These are phyloP conservation scores for Xylaria sp. DNA, from an alignment of 2,329 filamentous ascomycete species.

Conservation along the genomic window DNA sequence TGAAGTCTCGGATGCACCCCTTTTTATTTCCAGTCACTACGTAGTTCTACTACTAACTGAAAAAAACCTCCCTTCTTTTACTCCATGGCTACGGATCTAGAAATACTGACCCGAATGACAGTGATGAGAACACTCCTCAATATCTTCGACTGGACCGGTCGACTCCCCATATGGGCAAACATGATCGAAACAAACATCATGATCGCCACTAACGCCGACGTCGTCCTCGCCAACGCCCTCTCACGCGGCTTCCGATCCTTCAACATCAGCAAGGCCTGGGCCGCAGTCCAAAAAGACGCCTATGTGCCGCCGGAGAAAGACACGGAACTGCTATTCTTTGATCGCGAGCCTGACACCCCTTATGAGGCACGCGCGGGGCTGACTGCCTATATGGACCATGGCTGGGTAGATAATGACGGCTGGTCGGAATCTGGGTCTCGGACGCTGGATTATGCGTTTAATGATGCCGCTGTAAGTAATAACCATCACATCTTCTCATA, in stretches of 20 bases:
- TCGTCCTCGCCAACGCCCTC: constrained; percentile 43
- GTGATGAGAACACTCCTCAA: constrained; percentile 42
- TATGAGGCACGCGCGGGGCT: constrained; percentile 43
- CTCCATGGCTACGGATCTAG: background rate
- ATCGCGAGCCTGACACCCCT: constrained; percentile 41
- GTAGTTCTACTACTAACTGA: background rate
- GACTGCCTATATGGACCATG: constrained; percentile 39
- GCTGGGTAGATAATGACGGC: constrained; percentile 43
- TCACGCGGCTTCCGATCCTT: constrained; percentile 39
- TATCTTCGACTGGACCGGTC: constrained; percentile 43
- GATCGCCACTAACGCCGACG: constrained; percentile 45
- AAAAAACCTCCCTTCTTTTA: background rate
- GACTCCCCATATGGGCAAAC: constrained; percentile 46
- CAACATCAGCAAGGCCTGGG: constrained; percentile 40
- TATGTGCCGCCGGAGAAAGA: constrained; percentile 41
- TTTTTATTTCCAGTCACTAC: background rate
- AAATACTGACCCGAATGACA: background rate
- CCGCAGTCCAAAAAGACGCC: constrained; percentile 40
- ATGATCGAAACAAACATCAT: constrained; percentile 47
- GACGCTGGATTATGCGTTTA: constrained; percentile 44
- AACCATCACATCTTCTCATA: too few relatives aligned
- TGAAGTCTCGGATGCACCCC: background rate
- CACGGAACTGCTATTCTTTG: constrained; percentile 41
- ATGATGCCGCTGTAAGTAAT: constrained; percentile 36
- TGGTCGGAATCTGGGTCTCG: constrained; percentile 44